Evolutionary conservation across 2,329 filamentous ascomycete species (phyloP), one percentile per base, ranked within the genome.

Genomic region (Trichoderma brevicompactum): DNA sequence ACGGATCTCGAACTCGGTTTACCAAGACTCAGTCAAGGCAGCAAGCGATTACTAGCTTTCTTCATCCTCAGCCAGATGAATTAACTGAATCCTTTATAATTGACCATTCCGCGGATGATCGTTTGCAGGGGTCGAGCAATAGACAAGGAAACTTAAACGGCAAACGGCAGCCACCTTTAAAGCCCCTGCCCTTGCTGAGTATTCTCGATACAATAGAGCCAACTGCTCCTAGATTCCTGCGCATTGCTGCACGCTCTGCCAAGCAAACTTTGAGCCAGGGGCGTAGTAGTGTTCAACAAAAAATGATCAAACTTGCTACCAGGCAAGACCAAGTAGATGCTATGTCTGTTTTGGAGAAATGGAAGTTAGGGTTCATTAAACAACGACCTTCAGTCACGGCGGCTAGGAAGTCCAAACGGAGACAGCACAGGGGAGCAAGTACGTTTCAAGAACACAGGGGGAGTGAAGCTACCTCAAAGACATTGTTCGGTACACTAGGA

Each of bases 241-340:
- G 81, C 66, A 81, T 90, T 70, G 87, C 87, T 58, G 86, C 85
- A 49, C 85, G 87, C 15, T 80, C 84, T 60, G 86, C 82, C 4
- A 82, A 77, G 62, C 79, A 74, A 59, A 81, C 79, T 40, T 71
- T 68, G 32, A 79, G 80, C 12, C 77, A 82, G 68, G 87, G 87
- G 15, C 83, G 84, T 71, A 79, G 83, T 7, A 87, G 82, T 62
- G 86, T 85, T 1, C 76, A 76, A 0, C 79, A 72, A 49, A 90
- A 89, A 71, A 73, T 78, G n/a, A 87, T 90, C 66, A 80, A 82
- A 64, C 77, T 90, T n/a, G 85, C 84, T 23, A 87, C 80, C 36
- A 82, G 85, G n/a, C 78, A 79, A 68, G 87, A 89, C 70, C 86
- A 88, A 66, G 68, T 86, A 17, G 87, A 89, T 71, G 86, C 81